Evolutionary conservation across 305 asterid species (phyloP).

Genomic region (Solanum aculeatissimum): DNA sequence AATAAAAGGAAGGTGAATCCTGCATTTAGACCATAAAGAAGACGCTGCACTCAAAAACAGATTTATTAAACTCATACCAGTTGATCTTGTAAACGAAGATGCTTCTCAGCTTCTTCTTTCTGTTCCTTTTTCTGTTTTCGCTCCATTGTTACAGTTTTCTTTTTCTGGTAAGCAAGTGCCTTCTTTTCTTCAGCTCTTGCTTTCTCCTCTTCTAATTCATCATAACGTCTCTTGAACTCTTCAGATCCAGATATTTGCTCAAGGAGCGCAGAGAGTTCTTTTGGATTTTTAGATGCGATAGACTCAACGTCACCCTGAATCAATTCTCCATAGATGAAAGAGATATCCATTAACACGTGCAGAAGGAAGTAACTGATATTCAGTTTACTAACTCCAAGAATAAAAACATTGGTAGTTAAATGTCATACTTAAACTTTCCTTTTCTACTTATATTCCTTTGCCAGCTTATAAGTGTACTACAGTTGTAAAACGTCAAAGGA

Average conservation of each 20-base stretch:
- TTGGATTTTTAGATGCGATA: constrained; percentile 90
- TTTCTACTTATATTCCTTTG: neutral
- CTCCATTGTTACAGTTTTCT: constrained; percentile 76
- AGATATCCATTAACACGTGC: neutral
- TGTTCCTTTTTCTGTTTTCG: constrained; percentile 93
- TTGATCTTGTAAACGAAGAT: constrained; percentile 80
- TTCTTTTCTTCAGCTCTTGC: constrained; percentile 94
- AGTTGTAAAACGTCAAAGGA: neutral
- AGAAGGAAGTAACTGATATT: neutral
- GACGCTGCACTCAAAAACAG: neutral
- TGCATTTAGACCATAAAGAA: neutral
- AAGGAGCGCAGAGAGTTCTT: constrained; percentile 73
- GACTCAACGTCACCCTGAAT: constrained; percentile 97
- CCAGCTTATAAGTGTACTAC: neutral
- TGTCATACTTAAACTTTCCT: neutral
- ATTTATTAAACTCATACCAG: constrained; percentile 36
- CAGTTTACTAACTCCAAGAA: neutral
- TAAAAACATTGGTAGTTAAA: neutral
- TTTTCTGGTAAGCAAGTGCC: constrained; percentile 94
- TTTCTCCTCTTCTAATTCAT: constrained; percentile 76
- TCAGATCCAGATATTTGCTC: constrained; percentile 99
- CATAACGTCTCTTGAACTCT: constrained; percentile 72
- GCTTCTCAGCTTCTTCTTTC: constrained; percentile 99
- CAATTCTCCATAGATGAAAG: neutral
- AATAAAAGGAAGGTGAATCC: neutral